Conservation (phyloP, 75 land plant species). For the Gnetum montanum region DNA sequence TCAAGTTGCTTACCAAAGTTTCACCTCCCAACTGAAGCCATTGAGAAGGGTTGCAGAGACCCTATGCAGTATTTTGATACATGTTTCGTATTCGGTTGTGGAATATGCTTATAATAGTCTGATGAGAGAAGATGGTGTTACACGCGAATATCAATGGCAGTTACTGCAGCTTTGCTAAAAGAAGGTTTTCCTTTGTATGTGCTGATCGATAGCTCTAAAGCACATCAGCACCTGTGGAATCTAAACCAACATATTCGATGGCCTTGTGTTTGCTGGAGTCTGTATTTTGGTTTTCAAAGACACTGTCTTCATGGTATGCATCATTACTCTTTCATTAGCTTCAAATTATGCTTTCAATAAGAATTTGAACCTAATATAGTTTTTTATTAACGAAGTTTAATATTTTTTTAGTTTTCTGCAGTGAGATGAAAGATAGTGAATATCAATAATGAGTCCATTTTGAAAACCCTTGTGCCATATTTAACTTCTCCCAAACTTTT, state of each 20-base stretch:
- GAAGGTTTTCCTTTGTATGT: slow-evolving; percentile 69
- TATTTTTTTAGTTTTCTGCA: slow-evolving; percentile 14
- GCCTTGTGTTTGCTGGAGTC: no score
- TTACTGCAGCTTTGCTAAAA: slow-evolving; percentile 44
- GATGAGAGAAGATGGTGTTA: slow-evolving; percentile 20
- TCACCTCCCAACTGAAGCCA: slow-evolving; percentile 18
- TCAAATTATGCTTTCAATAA: background rate
- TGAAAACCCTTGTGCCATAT: slow-evolving; percentile 31
- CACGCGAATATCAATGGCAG: slow-evolving; percentile 14
- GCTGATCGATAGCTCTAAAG: slow-evolving; percentile 36
- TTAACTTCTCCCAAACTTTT: slow-evolving; percentile 22
- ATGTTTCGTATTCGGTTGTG: slow-evolving; percentile 18
- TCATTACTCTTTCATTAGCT: background rate
- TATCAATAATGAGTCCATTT: slow-evolving; percentile 18
- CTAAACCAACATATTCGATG: no score
- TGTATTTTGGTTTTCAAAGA: slow-evolving; percentile 34
- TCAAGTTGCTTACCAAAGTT: slow-evolving; percentile 22
- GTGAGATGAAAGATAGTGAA: slow-evolving; percentile 24
- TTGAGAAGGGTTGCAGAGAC: slow-evolving; percentile 59
- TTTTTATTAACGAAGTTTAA: no score
- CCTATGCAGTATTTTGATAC: slow-evolving; percentile 39
- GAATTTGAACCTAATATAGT: background rate
- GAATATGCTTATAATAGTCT: slow-evolving; percentile 33
- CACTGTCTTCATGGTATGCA: slow-evolving; percentile 48
- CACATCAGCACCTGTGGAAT: background rate